Percentiles rank a stretch among this genome's conserved stretches.
Conservation (phyloP, 1,284 basidiomycete species). For the Ceratobasidium sp. region DNA sequence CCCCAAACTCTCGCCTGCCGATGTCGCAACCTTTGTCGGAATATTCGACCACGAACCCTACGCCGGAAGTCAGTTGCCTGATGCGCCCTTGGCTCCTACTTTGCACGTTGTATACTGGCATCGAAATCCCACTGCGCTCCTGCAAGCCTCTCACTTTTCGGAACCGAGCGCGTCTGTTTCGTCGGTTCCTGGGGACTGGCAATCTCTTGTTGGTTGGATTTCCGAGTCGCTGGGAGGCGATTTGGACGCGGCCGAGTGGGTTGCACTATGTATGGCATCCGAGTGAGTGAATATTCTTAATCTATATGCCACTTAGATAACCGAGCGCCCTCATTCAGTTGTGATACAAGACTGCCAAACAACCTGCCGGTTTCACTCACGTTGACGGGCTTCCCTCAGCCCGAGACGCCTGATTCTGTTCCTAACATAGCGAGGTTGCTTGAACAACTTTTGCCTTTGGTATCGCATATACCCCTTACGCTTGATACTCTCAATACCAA, state of each 20-base stretch:
- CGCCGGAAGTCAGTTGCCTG: slow-evolving; percentile 54
- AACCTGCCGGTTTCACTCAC: slow-evolving; percentile 71
- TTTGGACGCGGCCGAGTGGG: slow-evolving; percentile 77
- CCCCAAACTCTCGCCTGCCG: slow-evolving; percentile 62
- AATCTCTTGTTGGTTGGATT: slow-evolving; percentile 74
- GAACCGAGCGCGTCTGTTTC: slow-evolving; percentile 21
- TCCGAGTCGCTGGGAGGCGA: slow-evolving; percentile 77
- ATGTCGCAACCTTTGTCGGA: slow-evolving; percentile 73
- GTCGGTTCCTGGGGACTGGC: slow-evolving; percentile 52
- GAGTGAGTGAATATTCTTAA: slow-evolving; percentile 62
- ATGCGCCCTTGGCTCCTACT: slow-evolving; percentile 61
- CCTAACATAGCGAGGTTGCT: slow-evolving; percentile 67
- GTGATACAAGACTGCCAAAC: slow-evolving; percentile 66
- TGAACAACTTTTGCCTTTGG: slow-evolving; percentile 64
- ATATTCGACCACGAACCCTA: slow-evolving; percentile 72
- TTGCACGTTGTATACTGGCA: slow-evolving; percentile 72
- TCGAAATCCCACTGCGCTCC: slow-evolving; percentile 56
- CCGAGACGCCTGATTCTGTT: slow-evolving; percentile 51
- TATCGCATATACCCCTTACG: slow-evolving; percentile 64
- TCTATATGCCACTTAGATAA: slow-evolving; percentile 36
- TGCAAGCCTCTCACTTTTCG: slow-evolving; percentile 54
- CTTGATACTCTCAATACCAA: slow-evolving; percentile 68
- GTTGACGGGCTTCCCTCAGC: slow-evolving; percentile 68
- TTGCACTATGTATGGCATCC: slow-evolving; percentile 71
- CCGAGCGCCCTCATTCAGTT: slow-evolving; percentile 64